Evolutionary conservation across 2,329 filamentous ascomycete genomes (phyloP).

Genomic region (Colletotrichum salicis): DNA sequence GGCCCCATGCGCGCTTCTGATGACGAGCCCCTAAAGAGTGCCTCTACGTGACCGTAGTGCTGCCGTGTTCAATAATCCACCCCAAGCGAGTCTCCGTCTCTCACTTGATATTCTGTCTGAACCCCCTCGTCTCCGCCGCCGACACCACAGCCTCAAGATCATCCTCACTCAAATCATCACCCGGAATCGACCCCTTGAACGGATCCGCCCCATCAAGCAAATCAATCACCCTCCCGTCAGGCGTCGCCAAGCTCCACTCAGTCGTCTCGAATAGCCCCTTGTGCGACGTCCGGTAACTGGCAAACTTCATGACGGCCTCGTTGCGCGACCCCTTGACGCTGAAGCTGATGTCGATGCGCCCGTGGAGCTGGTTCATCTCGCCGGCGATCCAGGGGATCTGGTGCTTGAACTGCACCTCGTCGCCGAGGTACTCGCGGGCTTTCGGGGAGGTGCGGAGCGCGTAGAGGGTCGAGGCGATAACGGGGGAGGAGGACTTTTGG

Average conservation of each 20-base stretch:
- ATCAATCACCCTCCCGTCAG: constrained; percentile 71
- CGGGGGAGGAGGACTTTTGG: constrained; percentile 89
- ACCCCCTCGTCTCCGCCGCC: constrained; percentile 57
- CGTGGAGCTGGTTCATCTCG: constrained; percentile 93
- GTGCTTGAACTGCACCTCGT: constrained; percentile 84
- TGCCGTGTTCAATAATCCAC: not conserved
- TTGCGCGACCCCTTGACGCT: constrained; percentile 82
- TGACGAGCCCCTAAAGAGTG: not conserved
- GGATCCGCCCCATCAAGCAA: constrained; percentile 79
- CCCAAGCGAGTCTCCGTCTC: not conserved
- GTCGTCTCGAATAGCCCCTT: constrained; percentile 82
- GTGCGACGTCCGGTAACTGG: constrained; percentile 72
- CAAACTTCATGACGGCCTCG: constrained; percentile 81
- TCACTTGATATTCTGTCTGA: constrained; percentile 57
- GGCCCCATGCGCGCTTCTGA: not conserved
- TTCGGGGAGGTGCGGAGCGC: constrained; percentile 82
- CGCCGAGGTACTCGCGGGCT: constrained; percentile 83
- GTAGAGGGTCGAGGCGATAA: constrained; percentile 91
- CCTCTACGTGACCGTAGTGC: not conserved
- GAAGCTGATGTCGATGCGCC: constrained; percentile 87
- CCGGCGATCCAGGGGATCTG: constrained; percentile 86
- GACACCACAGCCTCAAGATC: constrained; percentile 47
- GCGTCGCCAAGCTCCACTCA: constrained; percentile 85
- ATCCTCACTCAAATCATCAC: constrained; percentile 44
- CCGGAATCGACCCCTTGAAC: constrained; percentile 63